Evolutionary conservation across 2,329 filamentous ascomycete species (phyloP), one percentile per base, ranked within the genome.

Genomic region (Aaosphaeria pasadenensis): DNA sequence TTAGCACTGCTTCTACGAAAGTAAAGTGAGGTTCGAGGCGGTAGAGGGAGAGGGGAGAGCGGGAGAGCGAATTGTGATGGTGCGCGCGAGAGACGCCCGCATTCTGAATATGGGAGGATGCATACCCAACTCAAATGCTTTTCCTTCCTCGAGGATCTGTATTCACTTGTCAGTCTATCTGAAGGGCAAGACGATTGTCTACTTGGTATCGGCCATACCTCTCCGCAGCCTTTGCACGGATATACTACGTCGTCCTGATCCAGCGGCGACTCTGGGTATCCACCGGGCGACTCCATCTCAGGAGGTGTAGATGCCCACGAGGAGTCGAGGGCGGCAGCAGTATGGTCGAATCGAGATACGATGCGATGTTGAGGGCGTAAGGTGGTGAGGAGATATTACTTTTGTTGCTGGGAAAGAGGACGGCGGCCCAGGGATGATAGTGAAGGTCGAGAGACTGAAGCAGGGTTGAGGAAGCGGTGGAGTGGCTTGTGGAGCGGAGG

Each of bases 71-170:
- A 24, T 24, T 24, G 17, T 24, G 17, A 24, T 24, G 17, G 17
- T 24, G 17, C 17, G 17, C 17, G 17, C 17, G 17, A 24, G 17
- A 3, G 17, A 24, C 17, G 17, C 17, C 17, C 17, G 17, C 17
- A 24, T 24, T 24, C 17, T 24, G 17, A 24, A 24, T 24, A 51
- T 47, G 45, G 49, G 33, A 53, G 62, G 58, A 62, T 55, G 74
- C 81, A 67, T 76, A 97, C 92, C 91, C 64, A 99, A 81, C 76
- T 99, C 94, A 64, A 96, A 99, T 45, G 94, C 94, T 74, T 97
- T 97, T 62, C 94, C 94, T 79, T 99, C 94, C 73, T 99, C 94
- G 17, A 99, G 82, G 58, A 97, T 96, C 91, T 96, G 70, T 48
- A 62, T 42, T 50, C 7, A 24, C 17, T 24, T 24, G 17, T 24